phyloP scores from a whole-genome alignment of 495 filamentous ascomycete genomes.

The Barbatosphaeria neglecta region DNA sequence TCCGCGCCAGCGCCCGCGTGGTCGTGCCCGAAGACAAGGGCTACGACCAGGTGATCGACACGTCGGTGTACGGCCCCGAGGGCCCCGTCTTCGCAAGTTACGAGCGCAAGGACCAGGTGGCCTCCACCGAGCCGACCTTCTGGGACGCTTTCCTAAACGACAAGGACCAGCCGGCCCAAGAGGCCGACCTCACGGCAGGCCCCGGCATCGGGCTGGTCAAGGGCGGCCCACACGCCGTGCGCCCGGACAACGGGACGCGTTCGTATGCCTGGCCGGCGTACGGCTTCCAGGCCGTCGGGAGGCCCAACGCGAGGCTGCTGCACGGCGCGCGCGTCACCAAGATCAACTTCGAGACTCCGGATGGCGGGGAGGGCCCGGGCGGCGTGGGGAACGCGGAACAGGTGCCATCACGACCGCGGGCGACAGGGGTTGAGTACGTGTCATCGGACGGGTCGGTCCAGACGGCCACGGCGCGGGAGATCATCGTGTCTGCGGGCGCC shows the following conservation, averaged over 20 bases:
- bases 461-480: constrained; percentile 55
- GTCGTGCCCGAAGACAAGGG: constrained; percentile 9
- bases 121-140: background rate
- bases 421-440: background rate
- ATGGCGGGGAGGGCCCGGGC: too few relatives aligned
- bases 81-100: background rate
- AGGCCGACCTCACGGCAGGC: constrained; percentile 3
- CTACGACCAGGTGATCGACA: background rate
- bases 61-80: background rate
- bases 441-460: constrained; percentile 41
- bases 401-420: background rate
- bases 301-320: constrained; percentile 26
- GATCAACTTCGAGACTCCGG: constrained; percentile 21
- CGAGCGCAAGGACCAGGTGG: background rate
- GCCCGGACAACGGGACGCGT: background rate
- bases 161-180: background rate
- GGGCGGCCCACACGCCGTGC: constrained; percentile 1
- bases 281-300: constrained; percentile 7
- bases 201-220: constrained; percentile 5
- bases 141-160: background rate
- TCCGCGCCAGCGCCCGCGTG: background rate
- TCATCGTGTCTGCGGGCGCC: constrained; percentile 66
- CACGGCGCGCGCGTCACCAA: constrained; percentile 26
- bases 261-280: constrained; percentile 19
- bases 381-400: too few relatives aligned